A percentile compares a stretch with the other conserved stretches of the same genome.
phyloP scores from a whole-genome alignment of 2,329 filamentous ascomycete species.

The Akanthomyces lecanii region DNA sequence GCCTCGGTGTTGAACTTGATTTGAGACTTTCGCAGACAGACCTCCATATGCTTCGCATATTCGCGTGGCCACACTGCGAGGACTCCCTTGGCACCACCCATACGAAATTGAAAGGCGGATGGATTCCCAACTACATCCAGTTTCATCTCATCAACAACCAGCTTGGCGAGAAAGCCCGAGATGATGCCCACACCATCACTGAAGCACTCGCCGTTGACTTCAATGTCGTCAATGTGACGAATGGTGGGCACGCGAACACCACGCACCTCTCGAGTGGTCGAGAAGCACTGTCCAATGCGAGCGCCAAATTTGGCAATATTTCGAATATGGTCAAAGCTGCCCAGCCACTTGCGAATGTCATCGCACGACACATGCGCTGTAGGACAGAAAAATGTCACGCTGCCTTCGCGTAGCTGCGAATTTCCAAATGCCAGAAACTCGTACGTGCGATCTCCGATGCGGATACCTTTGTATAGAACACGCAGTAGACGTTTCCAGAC shows the following conservation, averaged over 20 bases:
- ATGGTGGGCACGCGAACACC: slow-evolving; percentile 57
- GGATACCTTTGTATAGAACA: slow-evolving; percentile 72
- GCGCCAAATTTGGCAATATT: slow-evolving; percentile 87
- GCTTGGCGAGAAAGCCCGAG: slow-evolving; percentile 69
- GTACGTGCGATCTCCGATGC: slow-evolving; percentile 75
- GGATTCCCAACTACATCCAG: slow-evolving; percentile 57
- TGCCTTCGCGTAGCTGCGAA: slow-evolving; percentile 87
- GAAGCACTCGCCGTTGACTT: slow-evolving; percentile 66
- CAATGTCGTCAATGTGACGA: slow-evolving; percentile 65
- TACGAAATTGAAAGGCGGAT: slow-evolving; percentile 85
- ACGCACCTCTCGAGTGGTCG: slow-evolving; percentile 75
- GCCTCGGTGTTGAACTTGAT: slow-evolving; percentile 75
- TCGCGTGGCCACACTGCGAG: slow-evolving; percentile 66
- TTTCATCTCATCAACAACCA: slow-evolving; percentile 68
- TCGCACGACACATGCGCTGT: slow-evolving; percentile 63
- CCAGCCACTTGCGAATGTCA: slow-evolving; percentile 82
- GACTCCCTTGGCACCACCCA: slow-evolving; percentile 90
- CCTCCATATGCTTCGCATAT: slow-evolving; percentile 55
- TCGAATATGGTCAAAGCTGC: slow-evolving; percentile 73
- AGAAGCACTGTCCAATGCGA: slow-evolving; percentile 90
- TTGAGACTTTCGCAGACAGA: slow-evolving; percentile 80
- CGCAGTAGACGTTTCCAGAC: slow-evolving; percentile 71
- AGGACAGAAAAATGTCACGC: slow-evolving; percentile 87
- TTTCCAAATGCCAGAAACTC: slow-evolving; percentile 93
- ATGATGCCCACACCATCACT: slow-evolving; percentile 93